Evolutionary conservation across 1,284 basidiomycete genomes (phyloP), one percentile per base, ranked within the genome.

Genomic region (Puccinia hordei): DNA sequence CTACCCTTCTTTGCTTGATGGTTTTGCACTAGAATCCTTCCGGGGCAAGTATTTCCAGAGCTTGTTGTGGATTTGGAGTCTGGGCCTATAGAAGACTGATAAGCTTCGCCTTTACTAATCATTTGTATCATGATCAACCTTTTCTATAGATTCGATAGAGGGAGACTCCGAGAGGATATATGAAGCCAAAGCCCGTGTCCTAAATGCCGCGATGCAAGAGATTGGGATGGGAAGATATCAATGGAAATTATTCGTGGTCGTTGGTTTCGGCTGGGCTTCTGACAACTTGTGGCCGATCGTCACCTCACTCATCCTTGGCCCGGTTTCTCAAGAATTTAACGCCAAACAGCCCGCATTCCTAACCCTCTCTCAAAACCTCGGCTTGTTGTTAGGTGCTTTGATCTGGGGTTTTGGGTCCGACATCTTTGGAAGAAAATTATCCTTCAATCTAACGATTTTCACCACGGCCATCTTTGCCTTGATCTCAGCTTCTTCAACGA

Each of bases 321-420:
- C 33, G 12, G 38, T 68, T 2, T 24, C 30, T 33, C 33, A 68
- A 33, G 65, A 68, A 44, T 68, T 33, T 13, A 19, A n/a, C 19
- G 38, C 33, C 5, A 41, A 92, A 94, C 85, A 88, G 87, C 72
- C 89, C 89, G 83, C 92, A 94, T 80, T 93, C 93, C 51, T 85
- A 89, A 0, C 86, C 94, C 2, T 93, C 91, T 0, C 91, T 92
- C 2, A 90, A 90, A 12, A 92, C 93, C 89, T 93, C 94, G 93
- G 95, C 53, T 98, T 98, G 95, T 96, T 97, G 93, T 85, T 97
- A 77, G 95, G 95, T 4, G 94, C 94, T 0, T 87, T 96, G 10
- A 82, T 80, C 0, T 85, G 85, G 85, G 85, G 85, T 8, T 81
- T 81, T 49, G 82, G 81, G 79, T 66, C 85, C 22, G 86, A 87